These are phyloP conservation scores for Aureobasidium sp. DNA, from an alignment of 2,329 filamentous ascomycete genomes.

Conservation along the genomic window DNA sequence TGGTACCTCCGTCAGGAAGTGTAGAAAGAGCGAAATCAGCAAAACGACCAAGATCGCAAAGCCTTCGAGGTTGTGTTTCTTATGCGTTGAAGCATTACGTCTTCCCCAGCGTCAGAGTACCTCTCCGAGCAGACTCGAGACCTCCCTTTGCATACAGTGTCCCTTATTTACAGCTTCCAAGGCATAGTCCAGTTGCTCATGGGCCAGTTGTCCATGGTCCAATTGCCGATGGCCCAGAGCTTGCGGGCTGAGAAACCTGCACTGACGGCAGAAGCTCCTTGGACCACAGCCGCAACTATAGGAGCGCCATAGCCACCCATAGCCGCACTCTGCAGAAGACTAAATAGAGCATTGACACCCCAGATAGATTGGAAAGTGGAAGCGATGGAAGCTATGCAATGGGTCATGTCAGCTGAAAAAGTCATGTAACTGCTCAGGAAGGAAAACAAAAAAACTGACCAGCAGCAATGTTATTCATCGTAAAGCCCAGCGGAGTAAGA, in stretches of 20 bases:
- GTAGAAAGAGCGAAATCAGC: too few species aligned
- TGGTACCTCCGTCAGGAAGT: too few species aligned
- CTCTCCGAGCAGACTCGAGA: neutral
- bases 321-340: constrained; percentile 23
- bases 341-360: constrained; percentile 17
- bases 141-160: too few species aligned
- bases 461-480: neutral
- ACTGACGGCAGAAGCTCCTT: constrained; percentile 12
- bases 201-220: neutral
- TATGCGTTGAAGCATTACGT: neutral
- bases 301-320: constrained; percentile 26
- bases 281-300: constrained; percentile 18
- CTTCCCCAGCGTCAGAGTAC: neutral
- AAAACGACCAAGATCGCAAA: too few species aligned
- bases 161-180: neutral
- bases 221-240: neutral
- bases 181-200: neutral
- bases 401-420: neutral
- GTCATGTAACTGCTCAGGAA: neutral
- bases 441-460: neutral
- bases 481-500: neutral
- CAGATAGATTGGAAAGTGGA: constrained; percentile 19
- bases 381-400: constrained; percentile 16
- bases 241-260: neutral
- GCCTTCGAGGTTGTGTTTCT: neutral